Percentiles rank a stretch among this genome's conserved stretches.
These are phyloP conservation scores for Fusarium palustre DNA, from an alignment of 2,329 filamentous ascomycete species.

Conservation along the genomic window DNA sequence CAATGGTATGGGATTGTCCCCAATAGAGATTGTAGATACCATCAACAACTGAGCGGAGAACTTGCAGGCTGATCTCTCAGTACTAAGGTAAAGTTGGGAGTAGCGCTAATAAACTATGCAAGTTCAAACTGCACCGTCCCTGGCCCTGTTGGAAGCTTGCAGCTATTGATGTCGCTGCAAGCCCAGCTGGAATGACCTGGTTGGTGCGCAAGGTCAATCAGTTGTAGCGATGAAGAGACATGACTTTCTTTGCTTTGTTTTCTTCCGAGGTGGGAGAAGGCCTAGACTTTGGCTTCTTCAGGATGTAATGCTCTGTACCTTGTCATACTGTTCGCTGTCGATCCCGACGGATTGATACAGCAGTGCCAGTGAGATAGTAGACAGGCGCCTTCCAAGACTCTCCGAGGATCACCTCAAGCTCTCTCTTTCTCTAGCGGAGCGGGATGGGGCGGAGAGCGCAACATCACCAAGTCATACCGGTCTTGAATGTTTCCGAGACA, in stretches of 20 bases:
- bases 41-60: not conserved
- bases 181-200: conserved; percentile 32
- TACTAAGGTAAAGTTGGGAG: conserved; percentile 3
- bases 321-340: conserved; percentile 27
- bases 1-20: no score
- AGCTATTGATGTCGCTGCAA: conserved; percentile 23
- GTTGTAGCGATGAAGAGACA: conserved; percentile 6
- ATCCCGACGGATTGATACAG: conserved; percentile 21
- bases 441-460: conserved; percentile 32
- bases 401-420: not conserved
- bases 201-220: conserved; percentile 36
- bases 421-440: conserved; percentile 32
- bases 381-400: not conserved
- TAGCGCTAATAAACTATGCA: conserved; percentile 26
- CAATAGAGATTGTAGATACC: not conserved
- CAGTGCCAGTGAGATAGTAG: conserved; percentile 5
- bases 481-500: conserved; percentile 7
- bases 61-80: conserved; percentile 10
- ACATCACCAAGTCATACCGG: not conserved
- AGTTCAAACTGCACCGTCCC: conserved; percentile 13
- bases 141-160: conserved; percentile 11
- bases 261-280: conserved; percentile 4
- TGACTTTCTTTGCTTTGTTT: conserved; percentile 38
- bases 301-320: conserved; percentile 4
- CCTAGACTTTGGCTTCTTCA: conserved; percentile 25